These are phyloP conservation scores for Chytridiales sp. DNA, from an alignment of 371 early-diverging fungal species.

Conservation along the genomic window DNA sequence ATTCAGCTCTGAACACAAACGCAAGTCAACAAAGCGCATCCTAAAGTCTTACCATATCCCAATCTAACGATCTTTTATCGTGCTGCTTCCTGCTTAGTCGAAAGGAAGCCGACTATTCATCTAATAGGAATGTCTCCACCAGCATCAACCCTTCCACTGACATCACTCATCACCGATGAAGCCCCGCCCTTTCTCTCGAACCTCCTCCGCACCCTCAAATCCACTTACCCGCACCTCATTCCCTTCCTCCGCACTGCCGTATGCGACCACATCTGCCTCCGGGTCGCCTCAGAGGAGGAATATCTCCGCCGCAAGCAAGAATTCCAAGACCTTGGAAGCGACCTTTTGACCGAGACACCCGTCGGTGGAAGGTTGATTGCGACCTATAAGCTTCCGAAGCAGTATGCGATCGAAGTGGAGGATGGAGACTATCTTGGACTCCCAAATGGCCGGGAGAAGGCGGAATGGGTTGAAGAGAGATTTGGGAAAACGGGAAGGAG, in stretches of 20 bases:
- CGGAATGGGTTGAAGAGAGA: not conserved
- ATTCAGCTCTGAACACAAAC: no score
- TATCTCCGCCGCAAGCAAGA: slow-evolving; percentile 15
- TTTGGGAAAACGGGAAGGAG: slow-evolving; percentile 4
- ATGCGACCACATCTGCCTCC: slow-evolving; percentile 40
- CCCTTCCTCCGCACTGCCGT: not conserved
- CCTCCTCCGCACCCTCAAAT: not conserved
- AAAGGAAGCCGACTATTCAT: no score
- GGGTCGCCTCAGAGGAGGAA: slow-evolving; percentile 27
- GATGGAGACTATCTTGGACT: slow-evolving; percentile 5
- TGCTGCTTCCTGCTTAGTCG: no score
- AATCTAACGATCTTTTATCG: no score
- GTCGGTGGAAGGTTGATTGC: slow-evolving; percentile 37
- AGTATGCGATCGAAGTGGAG: slow-evolving; percentile 14
- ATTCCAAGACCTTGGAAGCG: slow-evolving; percentile 11
- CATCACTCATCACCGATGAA: not conserved
- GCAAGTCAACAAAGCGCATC: no score
- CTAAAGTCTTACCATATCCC: no score
- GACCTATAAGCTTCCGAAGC: slow-evolving; percentile 26
- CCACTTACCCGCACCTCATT: no score
- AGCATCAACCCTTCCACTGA: not conserved
- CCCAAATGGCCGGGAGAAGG: not conserved
- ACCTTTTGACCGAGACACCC: slow-evolving; percentile 26
- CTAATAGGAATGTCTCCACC: no score
- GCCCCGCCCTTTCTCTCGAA: slow-evolving; percentile 13